phyloP scores from a whole-genome alignment of 1,139 yeast genomes.

The Geotrichum bryndzae region DNA sequence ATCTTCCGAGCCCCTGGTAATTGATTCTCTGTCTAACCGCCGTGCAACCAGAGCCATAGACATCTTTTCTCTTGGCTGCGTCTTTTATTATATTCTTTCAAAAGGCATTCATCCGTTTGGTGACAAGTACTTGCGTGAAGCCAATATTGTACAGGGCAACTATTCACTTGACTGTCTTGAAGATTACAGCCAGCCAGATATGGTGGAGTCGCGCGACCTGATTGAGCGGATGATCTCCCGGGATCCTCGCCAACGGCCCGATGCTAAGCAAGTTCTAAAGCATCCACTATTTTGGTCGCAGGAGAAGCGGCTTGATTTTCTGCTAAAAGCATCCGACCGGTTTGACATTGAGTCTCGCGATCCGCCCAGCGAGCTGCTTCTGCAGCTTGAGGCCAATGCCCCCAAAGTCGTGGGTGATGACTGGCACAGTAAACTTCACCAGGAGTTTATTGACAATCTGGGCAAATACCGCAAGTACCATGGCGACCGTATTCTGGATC shows the following conservation, averaged over 20 bases:
- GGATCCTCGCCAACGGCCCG: conserved; percentile 70
- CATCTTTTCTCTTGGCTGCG: conserved; percentile 91
- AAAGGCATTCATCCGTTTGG: conserved; percentile 95
- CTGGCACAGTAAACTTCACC: conserved; percentile 76
- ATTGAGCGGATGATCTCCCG: conserved; percentile 63
- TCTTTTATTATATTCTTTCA: conserved; percentile 77
- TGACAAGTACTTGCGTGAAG: conserved; percentile 78
- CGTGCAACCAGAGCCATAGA: conserved; percentile 88
- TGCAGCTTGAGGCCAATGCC: conserved; percentile 55
- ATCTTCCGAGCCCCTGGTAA: conserved; percentile 33
- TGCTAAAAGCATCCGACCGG: conserved; percentile 82
- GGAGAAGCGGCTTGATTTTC: conserved; percentile 72
- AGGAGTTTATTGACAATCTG: conserved; percentile 66
- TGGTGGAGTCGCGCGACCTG: conserved; percentile 64
- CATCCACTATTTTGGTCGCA: conserved; percentile 88
- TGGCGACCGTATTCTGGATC: conserved; percentile 70
- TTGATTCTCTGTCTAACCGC: conserved; percentile 42
- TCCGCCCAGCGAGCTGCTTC: conserved; percentile 67
- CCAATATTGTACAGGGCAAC: conserved; percentile 74
- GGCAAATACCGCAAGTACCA: conserved; percentile 89
- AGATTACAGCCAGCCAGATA: conserved; percentile 41
- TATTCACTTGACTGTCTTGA: conserved; percentile 47
- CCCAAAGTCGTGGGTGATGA: conserved; percentile 52
- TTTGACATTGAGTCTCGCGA: conserved; percentile 84
- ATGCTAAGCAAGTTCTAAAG: conserved; percentile 55